Percentiles rank a stretch among this genome's conserved stretches.
These are phyloP conservation scores for Aureobasidium pullulans DNA, from an alignment of 2,329 filamentous ascomycete genomes.

Conservation along the genomic window DNA sequence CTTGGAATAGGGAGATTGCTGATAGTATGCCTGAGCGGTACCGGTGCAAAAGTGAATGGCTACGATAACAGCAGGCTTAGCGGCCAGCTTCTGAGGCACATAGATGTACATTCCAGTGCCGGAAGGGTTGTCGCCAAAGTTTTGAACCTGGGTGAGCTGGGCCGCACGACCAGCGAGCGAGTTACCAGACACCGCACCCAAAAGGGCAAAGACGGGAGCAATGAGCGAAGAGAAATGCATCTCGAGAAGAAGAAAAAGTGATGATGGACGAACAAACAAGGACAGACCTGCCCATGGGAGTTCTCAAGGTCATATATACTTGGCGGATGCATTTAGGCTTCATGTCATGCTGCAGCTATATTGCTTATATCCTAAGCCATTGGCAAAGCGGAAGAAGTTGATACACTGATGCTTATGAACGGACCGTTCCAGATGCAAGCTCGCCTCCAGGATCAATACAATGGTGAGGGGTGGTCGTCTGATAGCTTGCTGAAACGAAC, in stretches of 20 bases:
- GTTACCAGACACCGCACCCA: conserved; percentile 1
- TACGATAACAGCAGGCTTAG: conserved; percentile 18
- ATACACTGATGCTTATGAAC: neutral
- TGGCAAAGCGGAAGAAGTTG: neutral
- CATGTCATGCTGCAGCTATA: conserved; percentile 1
- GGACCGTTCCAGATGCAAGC: neutral
- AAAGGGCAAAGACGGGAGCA: conserved; percentile 1
- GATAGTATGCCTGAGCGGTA: conserved; percentile 43
- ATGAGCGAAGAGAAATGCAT: conserved; percentile 8
- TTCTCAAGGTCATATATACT: neutral
- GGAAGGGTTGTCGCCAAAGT: conserved; percentile 4
- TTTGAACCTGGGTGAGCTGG: conserved; percentile 3
- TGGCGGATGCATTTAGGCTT: neutral
- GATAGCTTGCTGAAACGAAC: conserved; percentile 1
- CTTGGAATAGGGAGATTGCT: conserved; percentile 40
- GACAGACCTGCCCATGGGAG: neutral
- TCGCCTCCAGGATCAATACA: neutral
- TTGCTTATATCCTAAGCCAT: neutral
- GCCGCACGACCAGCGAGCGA: conserved; percentile 4
- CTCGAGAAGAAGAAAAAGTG: neutral
- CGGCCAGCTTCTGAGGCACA: conserved; percentile 12
- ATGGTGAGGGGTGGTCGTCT: neutral
- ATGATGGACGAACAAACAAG: neutral
- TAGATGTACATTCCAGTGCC: conserved; percentile 15
- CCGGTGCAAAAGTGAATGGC: conserved; percentile 49